Evolutionary conservation across 2,329 filamentous ascomycete genomes (phyloP).

Genomic region (Botryotinia globosa): DNA sequence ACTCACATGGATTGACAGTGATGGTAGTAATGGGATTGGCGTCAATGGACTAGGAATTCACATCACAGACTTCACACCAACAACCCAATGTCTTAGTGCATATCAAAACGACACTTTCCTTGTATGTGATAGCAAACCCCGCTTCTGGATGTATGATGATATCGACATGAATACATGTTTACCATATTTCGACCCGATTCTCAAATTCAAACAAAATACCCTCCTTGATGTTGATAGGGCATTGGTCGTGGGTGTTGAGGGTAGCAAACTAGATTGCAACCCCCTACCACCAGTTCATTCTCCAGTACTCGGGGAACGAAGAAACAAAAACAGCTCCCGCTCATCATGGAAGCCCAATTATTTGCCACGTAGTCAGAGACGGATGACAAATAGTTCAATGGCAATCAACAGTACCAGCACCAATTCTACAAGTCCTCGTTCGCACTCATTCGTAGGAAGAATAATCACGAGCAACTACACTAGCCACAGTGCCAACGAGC

Average conservation of each 20-base stretch:
- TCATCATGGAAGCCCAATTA: not conserved
- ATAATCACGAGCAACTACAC: not conserved
- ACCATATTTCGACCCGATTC: not conserved
- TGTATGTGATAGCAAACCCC: not conserved
- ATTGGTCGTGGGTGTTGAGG: not conserved
- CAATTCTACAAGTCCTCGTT: not conserved
- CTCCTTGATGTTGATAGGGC: not conserved
- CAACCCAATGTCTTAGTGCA: not conserved
- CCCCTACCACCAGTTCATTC: not conserved
- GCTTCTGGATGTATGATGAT: not conserved
- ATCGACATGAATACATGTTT: not conserved
- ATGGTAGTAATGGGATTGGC: not conserved
- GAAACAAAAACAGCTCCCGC: not conserved
- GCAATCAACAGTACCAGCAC: not conserved
- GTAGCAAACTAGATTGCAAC: not conserved
- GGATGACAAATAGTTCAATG: not conserved
- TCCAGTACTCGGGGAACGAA: not conserved
- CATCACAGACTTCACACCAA: conserved; percentile 3
- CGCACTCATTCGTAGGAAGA: not conserved
- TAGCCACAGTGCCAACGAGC: not conserved
- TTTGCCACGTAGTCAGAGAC: not conserved
- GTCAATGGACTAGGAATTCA: not conserved
- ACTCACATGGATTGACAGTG: not conserved
- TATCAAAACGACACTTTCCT: not conserved
- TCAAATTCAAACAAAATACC: not conserved